These are phyloP conservation scores for Fremontodendron californicum DNA, from an alignment of 345 rosid genomes.

Conservation along the genomic window DNA sequence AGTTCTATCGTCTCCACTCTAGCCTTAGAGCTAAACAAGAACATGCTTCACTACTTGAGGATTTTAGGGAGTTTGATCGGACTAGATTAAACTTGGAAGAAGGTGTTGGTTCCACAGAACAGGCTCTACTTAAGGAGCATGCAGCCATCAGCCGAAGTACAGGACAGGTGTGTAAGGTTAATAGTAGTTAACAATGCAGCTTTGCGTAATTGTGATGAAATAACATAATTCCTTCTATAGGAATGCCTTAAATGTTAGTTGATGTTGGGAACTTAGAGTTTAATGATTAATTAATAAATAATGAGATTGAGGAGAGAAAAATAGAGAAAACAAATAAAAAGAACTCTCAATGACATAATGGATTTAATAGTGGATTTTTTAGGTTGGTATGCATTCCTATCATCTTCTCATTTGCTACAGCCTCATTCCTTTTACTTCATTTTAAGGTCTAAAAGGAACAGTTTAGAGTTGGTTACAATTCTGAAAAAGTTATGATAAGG, in stretches of 20 bases:
- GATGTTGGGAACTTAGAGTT: slow-evolving; percentile 9
- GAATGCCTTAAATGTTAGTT: neutral
- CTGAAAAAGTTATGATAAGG: neutral
- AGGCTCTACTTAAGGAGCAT: slow-evolving; percentile 77
- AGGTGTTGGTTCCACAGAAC: slow-evolving; percentile 66
- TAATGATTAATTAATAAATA: neutral
- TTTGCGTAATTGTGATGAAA: neutral
- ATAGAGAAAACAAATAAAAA: neutral
- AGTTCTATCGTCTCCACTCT: slow-evolving; percentile 85
- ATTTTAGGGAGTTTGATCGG: slow-evolving; percentile 92
- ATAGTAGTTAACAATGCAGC: neutral
- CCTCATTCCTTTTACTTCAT: neutral
- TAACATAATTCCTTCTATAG: neutral
- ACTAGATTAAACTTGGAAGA: slow-evolving; percentile 90
- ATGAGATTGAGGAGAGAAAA: neutral
- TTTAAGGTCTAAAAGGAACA: neutral
- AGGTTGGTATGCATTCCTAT: neutral
- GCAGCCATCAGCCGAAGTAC: slow-evolving; percentile 74
- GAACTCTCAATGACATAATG: neutral
- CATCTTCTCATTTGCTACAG: neutral
- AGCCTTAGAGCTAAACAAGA: slow-evolving; percentile 90
- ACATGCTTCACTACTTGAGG: slow-evolving; percentile 92
- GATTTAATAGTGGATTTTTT: neutral
- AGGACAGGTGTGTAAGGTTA: slow-evolving; percentile 54
- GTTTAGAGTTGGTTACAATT: neutral